Evolutionary conservation across 1,139 yeast genomes (phyloP).

Genomic region (Hyphopichia fennica): DNA sequence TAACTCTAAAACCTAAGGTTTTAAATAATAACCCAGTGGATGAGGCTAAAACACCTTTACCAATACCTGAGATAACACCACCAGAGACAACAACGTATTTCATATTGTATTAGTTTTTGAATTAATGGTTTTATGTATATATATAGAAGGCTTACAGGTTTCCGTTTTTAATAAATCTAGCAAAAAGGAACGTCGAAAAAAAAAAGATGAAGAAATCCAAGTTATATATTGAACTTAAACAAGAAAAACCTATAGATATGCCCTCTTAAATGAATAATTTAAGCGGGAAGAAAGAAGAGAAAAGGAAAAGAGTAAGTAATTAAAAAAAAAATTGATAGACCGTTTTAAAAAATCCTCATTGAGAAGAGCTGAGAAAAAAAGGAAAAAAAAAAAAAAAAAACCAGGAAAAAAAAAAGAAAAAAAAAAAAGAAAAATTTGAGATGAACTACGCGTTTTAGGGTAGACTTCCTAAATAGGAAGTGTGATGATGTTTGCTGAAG

Average conservation of each 20-base stretch:
- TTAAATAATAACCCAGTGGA: constrained; percentile 94
- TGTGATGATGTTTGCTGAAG: constrained; percentile 20
- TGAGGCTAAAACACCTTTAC: constrained; percentile 96
- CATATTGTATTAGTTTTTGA: constrained; percentile 41
- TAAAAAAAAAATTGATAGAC: constrained; percentile 3
- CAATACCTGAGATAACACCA: constrained; percentile 98
- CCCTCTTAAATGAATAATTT: constrained; percentile 49
- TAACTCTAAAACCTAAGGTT: constrained; percentile 90
- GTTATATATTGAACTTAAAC: background rate
- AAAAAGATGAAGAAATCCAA: background rate
- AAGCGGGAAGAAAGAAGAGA: constrained; percentile 48
- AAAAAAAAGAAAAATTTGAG: constrained; percentile 1
- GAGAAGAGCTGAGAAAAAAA: constrained; percentile 4
- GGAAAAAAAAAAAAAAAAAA: constrained; percentile 6
- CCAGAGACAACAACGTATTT: constrained; percentile 99
- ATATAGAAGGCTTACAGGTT: background rate
- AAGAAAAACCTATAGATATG: constrained; percentile 19
- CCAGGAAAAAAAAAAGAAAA: constrained; percentile 8
- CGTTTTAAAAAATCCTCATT: too few species aligned
- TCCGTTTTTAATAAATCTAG: background rate
- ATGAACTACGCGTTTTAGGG: constrained; percentile 6
- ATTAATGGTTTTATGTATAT: background rate
- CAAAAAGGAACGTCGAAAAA: background rate
- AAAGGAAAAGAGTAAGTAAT: constrained; percentile 8
- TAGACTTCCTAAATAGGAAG: constrained; percentile 29